Conservation (phyloP, 176 grass and related monocot species). For the Phyllostachys edulis region DNA sequence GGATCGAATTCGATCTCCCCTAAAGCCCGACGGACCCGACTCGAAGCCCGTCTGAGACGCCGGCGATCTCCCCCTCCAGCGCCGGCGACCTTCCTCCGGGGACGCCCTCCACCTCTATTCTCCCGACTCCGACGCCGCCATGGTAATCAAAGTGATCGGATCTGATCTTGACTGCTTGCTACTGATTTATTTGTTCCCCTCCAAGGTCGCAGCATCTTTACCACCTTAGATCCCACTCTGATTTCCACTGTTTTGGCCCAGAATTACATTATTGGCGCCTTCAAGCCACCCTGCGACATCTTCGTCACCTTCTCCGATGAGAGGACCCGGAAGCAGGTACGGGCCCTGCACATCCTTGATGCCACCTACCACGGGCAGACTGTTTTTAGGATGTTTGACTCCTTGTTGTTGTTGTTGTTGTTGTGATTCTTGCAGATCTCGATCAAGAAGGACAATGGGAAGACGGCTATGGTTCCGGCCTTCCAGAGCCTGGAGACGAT, state of each 20-base stretch:
- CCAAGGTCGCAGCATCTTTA: slow-evolving; percentile 25
- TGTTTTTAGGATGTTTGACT: not conserved
- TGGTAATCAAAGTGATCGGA: slow-evolving; percentile 24
- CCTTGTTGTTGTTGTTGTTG: not conserved
- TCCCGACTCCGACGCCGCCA: not conserved
- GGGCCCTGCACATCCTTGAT: not conserved
- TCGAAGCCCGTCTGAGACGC: not conserved
- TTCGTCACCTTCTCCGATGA: slow-evolving; percentile 80
- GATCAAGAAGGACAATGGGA: slow-evolving; percentile 86
- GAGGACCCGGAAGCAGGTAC: slow-evolving; percentile 78
- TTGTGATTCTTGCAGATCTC: slow-evolving; percentile 45
- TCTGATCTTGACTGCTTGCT: not conserved
- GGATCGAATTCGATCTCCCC: slow-evolving; percentile 1
- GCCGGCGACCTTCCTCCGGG: not conserved
- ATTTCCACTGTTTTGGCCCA: slow-evolving; percentile 7
- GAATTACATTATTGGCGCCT: slow-evolving; percentile 89
- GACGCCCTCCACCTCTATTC: not conserved
- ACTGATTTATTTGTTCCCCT: not conserved
- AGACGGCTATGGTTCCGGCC: slow-evolving; percentile 68
- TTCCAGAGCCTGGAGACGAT: slow-evolving; percentile 88
- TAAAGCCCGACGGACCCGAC: not conserved
- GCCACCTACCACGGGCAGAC: no score
- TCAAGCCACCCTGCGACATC: slow-evolving; percentile 84
- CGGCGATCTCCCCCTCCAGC: slow-evolving; percentile 25
- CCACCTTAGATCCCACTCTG: slow-evolving; percentile 18